Evolutionary conservation across 345 rosid species (phyloP), one percentile per base, ranked within the genome.

Genomic region (Aquilaria yunnanensis): DNA sequence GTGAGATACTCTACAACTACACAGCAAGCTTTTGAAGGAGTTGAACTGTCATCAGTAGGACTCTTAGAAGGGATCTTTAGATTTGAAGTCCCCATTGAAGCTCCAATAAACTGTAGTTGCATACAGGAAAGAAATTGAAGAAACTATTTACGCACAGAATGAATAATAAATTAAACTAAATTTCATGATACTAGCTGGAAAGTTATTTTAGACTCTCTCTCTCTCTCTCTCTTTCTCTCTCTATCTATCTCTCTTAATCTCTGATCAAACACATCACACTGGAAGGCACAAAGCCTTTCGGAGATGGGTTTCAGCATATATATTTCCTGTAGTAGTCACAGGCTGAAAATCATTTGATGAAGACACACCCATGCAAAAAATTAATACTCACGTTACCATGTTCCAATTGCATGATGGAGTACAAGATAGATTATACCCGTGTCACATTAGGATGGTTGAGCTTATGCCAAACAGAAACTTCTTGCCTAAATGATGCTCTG

Each of bases 381-480:
- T 10, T 49, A 32, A 32, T 48, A 56, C 49, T 47, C 50, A 53
- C 16, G 16, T 54, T 13, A 49, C 50, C n/a, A 5, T 31, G 12
- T 32, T 47, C 23, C 29, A 32, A 34, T 52, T n/a, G 9, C 45
- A 30, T 16, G 14, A 49, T 34, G 47, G 49, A 50, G 46, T 52
- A 45, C 57, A 34, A 10, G 47, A 49, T 57, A 34, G 63, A 37
- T 51, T 47, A 51, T 75, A 94, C 99, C 72, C 81, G 85, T 14
- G 99, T 94, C 57, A 94, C 97, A 70, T 94, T 94, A 47, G 85
- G 91, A 79, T 94, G 95, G 73, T 81, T 67, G 48, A 94, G 96
- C 81, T 90, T 90, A 64, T 94, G 85, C 99, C 99, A 94, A 67
- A 94, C 99, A 51, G 92, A 87, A 63, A 94, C 99, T 71, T 90